phyloP scores from a whole-genome alignment of 2,329 filamentous ascomycete genomes.

The Diaporthe sp. region DNA sequence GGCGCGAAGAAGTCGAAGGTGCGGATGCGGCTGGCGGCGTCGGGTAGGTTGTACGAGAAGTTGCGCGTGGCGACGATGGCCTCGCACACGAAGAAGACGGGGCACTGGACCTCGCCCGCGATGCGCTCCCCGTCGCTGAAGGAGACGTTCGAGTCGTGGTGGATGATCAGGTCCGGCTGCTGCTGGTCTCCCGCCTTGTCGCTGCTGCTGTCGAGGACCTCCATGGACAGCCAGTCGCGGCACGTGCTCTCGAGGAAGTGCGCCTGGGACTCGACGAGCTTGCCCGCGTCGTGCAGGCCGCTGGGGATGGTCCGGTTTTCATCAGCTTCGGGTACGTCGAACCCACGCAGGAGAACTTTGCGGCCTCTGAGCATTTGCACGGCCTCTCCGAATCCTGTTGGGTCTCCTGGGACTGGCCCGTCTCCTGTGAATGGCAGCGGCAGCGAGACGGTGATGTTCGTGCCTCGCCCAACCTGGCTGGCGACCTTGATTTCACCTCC shows the following conservation, averaged over 20 bases:
- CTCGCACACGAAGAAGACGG: constrained; percentile 52
- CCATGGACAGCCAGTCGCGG: constrained; percentile 51
- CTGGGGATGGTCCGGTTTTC: constrained; percentile 9
- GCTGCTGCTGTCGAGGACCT: constrained; percentile 43
- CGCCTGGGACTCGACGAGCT: constrained; percentile 40
- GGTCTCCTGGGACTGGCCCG: constrained; percentile 35
- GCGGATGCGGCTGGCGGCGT: constrained; percentile 43
- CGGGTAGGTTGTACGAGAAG: constrained; percentile 38
- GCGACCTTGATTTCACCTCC: constrained; percentile 73
- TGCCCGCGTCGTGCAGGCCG: constrained; percentile 21
- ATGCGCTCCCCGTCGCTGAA: constrained; percentile 36
- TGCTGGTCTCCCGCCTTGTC: background rate
- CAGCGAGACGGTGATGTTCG: constrained; percentile 50
- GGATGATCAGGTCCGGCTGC: constrained; percentile 46
- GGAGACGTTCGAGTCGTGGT: constrained; percentile 41
- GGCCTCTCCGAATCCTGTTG: constrained; percentile 49
- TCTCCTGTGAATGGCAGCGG: constrained; percentile 45
- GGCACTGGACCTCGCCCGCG: constrained; percentile 23
- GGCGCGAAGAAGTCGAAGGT: constrained; percentile 56
- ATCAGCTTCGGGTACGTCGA: constrained; percentile 6
- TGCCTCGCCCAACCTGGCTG: constrained; percentile 56
- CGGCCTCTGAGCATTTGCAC: constrained; percentile 50
- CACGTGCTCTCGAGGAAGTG: constrained; percentile 48
- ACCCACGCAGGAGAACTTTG: constrained; percentile 48
- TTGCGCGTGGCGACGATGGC: constrained; percentile 50